phyloP scores from a whole-genome alignment of 2,329 filamentous ascomycete genomes.

The Pseudocercospora musae region DNA sequence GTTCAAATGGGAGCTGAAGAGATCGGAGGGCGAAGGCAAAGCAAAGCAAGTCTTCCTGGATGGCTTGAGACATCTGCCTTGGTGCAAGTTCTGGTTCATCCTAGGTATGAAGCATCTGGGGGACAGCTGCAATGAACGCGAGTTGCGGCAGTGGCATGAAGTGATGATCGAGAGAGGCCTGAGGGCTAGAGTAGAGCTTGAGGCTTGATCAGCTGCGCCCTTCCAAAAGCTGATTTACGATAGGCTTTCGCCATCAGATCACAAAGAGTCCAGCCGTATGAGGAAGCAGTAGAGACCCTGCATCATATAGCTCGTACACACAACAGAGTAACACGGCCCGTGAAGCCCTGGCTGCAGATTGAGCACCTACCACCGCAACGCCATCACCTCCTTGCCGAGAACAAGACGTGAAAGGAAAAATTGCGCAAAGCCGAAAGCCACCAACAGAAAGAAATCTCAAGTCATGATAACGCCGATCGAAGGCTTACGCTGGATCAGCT shows the following conservation, averaged over 20 bases:
- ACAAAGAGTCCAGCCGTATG: too few relatives aligned
- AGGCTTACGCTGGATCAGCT: not conserved
- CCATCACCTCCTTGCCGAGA: too few relatives aligned
- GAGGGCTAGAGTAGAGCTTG: conserved; percentile 40
- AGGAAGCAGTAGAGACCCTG: too few relatives aligned
- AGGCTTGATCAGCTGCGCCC: too few relatives aligned
- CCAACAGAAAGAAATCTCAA: not conserved
- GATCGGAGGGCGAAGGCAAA: conserved; percentile 27
- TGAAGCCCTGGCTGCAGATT: too few relatives aligned
- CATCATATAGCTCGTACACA: too few relatives aligned
- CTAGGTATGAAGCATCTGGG: conserved; percentile 50
- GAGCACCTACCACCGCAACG: too few relatives aligned
- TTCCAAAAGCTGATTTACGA: too few relatives aligned
- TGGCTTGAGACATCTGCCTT: conserved; percentile 57
- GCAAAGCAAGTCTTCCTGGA: conserved; percentile 55
- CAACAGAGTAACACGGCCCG: too few relatives aligned
- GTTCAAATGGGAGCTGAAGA: conserved; percentile 27
- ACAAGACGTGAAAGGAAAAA: too few relatives aligned
- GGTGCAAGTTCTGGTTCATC: conserved; percentile 60
- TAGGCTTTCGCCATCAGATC: too few relatives aligned
- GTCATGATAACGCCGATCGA: not conserved
- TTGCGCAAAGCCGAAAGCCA: not conserved
- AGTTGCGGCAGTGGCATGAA: conserved; percentile 53
- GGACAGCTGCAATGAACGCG: conserved; percentile 41
- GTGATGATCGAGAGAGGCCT: conserved; percentile 61